Conservation (phyloP, 768 basidiomycete species). For the Leucocoprinus leucothites region DNA sequence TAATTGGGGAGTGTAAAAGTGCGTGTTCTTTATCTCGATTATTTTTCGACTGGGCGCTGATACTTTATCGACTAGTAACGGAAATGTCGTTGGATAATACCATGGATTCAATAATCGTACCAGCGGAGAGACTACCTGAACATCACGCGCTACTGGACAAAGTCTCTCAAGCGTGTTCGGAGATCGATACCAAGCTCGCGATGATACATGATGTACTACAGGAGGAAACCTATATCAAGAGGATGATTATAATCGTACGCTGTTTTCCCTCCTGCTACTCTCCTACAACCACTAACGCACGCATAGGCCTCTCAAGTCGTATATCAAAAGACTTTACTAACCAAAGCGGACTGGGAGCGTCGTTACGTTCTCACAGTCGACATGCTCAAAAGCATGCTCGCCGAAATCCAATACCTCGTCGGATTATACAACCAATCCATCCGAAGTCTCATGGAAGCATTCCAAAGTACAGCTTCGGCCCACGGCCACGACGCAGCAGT, state of each 20-base stretch:
- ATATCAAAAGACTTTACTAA: conserved; percentile 9
- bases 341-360: conserved; percentile 12
- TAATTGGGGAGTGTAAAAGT: conserved; percentile 11
- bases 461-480: conserved; percentile 7
- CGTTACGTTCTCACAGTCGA: conserved; percentile 12
- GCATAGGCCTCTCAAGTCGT: conserved; percentile 10
- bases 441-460: conserved; percentile 10
- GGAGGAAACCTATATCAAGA: conserved; percentile 11
- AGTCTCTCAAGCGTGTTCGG: conserved; percentile 11
- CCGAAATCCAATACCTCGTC: conserved; percentile 12
- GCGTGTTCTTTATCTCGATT: background rate
- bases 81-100: conserved; percentile 6
- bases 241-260: conserved; percentile 12
- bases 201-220: conserved; percentile 14
- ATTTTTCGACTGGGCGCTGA: background rate
- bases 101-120: conserved; percentile 11
- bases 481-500: conserved; percentile 11
- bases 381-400: conserved; percentile 10
- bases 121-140: conserved; percentile 11
- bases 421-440: conserved; percentile 11
- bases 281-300: background rate
- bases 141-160: conserved; percentile 12
- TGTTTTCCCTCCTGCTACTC: background rate
- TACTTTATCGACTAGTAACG: background rate
- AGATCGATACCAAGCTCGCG: conserved; percentile 12